These are phyloP conservation scores for Pseudoperonospora humuli DNA, from an alignment of 352 stramenopile genomes.

Conservation along the genomic window DNA sequence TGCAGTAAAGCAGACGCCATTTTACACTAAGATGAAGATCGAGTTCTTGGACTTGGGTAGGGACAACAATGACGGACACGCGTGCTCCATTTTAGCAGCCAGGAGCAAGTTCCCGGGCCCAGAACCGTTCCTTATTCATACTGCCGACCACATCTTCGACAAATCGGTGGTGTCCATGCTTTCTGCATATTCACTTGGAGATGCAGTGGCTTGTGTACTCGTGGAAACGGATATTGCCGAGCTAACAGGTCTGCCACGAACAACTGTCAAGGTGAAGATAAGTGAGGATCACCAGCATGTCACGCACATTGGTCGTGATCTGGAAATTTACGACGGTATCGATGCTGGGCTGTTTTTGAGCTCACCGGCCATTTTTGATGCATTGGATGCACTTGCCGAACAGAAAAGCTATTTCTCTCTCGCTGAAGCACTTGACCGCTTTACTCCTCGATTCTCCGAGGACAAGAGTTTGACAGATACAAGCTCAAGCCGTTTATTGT, in stretches of 20 bases:
- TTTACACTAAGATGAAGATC: constrained; percentile 75
- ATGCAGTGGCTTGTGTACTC: constrained; percentile 60
- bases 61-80: constrained; percentile 56
- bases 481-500: constrained; percentile 51
- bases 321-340: constrained; percentile 52
- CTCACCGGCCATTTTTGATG: constrained; percentile 58
- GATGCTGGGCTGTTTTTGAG: constrained; percentile 70
- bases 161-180: constrained; percentile 69
- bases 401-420: constrained; percentile 72
- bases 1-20: constrained; percentile 53
- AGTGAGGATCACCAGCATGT: constrained; percentile 43
- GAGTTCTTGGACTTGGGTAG: constrained; percentile 74
- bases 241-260: constrained; percentile 51
- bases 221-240: constrained; percentile 61
- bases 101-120: constrained; percentile 51
- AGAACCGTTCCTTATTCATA: constrained; percentile 76
- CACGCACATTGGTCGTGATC: constrained; percentile 47
- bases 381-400: constrained; percentile 45
- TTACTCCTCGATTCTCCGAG: constrained; percentile 23
- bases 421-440: constrained; percentile 60
- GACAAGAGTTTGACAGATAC: background rate
- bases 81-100: constrained; percentile 62
- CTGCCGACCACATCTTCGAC: constrained; percentile 80
- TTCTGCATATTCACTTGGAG: constrained; percentile 42
- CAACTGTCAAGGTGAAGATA: constrained; percentile 55